Evolutionary conservation across 495 filamentous ascomycete species (phyloP).

Genomic region (Aspergillus conjunctus): DNA sequence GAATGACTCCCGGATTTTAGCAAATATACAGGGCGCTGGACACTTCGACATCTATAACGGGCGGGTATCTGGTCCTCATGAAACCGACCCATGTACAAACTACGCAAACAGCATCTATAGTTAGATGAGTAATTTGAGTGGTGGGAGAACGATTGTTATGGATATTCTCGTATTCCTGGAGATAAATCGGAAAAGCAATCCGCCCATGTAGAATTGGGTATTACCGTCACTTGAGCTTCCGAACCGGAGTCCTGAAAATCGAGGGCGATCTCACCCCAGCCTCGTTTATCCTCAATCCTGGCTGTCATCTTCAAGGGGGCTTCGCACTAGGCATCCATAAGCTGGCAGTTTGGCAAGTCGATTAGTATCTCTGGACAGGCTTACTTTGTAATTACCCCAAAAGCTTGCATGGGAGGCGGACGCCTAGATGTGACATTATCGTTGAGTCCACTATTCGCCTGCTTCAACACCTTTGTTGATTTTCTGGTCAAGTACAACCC

Average conservation of each 20-base stretch:
- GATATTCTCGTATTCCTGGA: no score
- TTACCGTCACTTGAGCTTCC: conserved; percentile 40
- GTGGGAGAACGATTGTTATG: no score
- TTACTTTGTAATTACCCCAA: conserved; percentile 58
- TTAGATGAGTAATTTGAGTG: no score
- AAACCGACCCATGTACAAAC: no score
- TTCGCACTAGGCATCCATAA: conserved; percentile 48
- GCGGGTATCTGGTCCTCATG: no score
- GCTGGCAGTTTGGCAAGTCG: conserved; percentile 32
- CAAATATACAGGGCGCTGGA: no score
- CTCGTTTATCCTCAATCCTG: conserved; percentile 43
- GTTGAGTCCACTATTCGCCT: conserved; percentile 40
- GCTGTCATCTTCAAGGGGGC: conserved; percentile 51
- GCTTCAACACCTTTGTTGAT: conserved; percentile 47
- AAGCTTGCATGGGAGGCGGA: conserved; percentile 52
- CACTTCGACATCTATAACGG: no score
- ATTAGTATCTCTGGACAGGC: conserved; percentile 45
- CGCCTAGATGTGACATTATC: conserved; percentile 31
- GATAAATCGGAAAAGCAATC: conserved; percentile 24
- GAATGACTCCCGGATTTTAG: no score
- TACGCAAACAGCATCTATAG: no score
- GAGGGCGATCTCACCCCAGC: conserved; percentile 47
- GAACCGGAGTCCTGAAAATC: conserved; percentile 36
- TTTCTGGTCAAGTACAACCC: conserved; percentile 55
- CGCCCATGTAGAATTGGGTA: conserved; percentile 46